A percentile compares a stretch with the other conserved stretches of the same genome.
These are phyloP conservation scores for Silene uniflora DNA, from an alignment of 148 eudicot genomes.

Conservation along the genomic window DNA sequence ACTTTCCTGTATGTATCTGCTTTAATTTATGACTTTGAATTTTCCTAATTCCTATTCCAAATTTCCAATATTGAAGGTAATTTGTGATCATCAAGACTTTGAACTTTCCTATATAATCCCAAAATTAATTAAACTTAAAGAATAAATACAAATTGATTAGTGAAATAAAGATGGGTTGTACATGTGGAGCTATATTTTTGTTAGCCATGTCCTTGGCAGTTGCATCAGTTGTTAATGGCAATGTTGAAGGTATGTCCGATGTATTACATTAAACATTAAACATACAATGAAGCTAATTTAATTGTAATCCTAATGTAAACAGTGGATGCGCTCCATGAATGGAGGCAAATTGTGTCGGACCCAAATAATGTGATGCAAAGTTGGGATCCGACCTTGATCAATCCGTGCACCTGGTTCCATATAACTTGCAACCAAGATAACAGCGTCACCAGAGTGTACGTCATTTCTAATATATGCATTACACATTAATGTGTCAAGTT, in stretches of 20 bases:
- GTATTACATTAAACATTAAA: not conserved
- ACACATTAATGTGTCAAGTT: too few species aligned
- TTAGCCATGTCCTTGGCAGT: constrained; percentile 16
- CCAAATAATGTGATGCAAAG: constrained; percentile 29
- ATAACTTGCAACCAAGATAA: constrained; percentile 15
- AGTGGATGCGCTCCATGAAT: constrained; percentile 10
- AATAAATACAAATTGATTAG: not conserved
- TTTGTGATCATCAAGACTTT: too few species aligned
- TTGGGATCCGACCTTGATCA: constrained; percentile 26
- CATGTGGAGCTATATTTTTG: constrained; percentile 18
- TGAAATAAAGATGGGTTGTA: constrained; percentile 17
- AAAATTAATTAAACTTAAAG: not conserved
- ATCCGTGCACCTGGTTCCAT: constrained; percentile 33
- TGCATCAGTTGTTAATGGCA: constrained; percentile 29
- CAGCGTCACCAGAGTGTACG: constrained; percentile 18
- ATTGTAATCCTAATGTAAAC: not conserved
- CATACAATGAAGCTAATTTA: not conserved
- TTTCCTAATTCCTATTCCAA: not conserved
- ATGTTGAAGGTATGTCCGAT: constrained; percentile 27
- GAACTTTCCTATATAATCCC: too few species aligned
- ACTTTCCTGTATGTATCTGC: not conserved
- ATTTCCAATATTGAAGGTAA: too few species aligned
- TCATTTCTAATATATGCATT: not conserved
- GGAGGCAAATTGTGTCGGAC: constrained; percentile 14
- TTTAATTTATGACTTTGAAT: not conserved